Evolutionary conservation across 257 asterid species (phyloP).

Genomic region (Scutellaria galericulata): DNA sequence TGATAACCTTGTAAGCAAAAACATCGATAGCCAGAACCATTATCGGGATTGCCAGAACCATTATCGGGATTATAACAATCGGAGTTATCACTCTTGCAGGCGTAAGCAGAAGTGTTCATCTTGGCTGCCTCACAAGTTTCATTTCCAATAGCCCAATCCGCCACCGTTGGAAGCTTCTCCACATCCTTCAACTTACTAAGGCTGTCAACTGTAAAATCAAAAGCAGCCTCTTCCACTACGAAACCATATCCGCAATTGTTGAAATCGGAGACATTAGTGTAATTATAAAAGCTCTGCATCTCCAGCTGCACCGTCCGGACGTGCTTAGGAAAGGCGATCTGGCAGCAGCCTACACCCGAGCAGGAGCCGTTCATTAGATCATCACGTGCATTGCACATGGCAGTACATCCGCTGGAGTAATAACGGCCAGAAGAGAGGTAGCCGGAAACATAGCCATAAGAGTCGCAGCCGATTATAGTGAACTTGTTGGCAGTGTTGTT

Average conservation of each 20-base stretch:
- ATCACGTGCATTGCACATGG: neutral
- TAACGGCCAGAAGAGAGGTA: neutral
- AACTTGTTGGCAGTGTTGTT: constrained; percentile 15
- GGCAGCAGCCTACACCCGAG: neutral
- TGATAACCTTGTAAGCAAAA: constrained; percentile 41
- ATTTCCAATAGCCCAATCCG: constrained; percentile 52
- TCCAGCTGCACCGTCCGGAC: neutral
- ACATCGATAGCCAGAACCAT: constrained; percentile 58
- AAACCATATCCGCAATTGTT: constrained; percentile 46
- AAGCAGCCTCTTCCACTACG: constrained; percentile 21
- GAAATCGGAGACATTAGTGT: neutral
- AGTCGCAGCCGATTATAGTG: neutral
- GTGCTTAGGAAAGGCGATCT: constrained; percentile 31
- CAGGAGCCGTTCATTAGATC: neutral
- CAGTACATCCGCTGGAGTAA: neutral
- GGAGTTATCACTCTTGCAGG: constrained; percentile 35
- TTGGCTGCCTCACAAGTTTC: constrained; percentile 24
- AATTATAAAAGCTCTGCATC: neutral
- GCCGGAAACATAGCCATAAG: neutral
- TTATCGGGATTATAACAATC: constrained; percentile 27
- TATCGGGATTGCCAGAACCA: too few species aligned
- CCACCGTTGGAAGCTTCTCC: constrained; percentile 36
- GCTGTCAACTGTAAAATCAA: constrained; percentile 17
- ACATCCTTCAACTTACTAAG: constrained; percentile 26
- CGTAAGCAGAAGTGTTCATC: constrained; percentile 36